Evolutionary conservation across 2,329 filamentous ascomycete genomes (phyloP), one percentile per base, ranked within the genome.

Genomic region (Leptographium flavum): DNA sequence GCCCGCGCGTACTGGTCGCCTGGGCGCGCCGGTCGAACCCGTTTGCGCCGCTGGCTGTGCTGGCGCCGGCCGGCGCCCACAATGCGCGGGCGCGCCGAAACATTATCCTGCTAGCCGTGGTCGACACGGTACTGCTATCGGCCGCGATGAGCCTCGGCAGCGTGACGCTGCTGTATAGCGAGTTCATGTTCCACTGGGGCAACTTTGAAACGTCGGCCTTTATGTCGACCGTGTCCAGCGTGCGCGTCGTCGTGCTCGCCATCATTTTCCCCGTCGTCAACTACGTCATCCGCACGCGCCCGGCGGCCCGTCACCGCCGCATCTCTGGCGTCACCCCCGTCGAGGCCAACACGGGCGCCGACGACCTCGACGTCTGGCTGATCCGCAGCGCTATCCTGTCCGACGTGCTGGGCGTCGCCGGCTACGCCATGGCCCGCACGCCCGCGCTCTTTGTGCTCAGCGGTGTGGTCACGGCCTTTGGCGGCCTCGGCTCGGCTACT

Each of bases 401-500:
- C 13, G 90, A 96, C 54, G 67, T 84, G 10, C 40, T 83, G 3
- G 90, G 90, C 0, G 82, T 81, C 45, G 55, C 81, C 0, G 87
- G 87, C 3, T 96, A 88, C 57, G 68, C 81, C 0, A 61, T 87
- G 39, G 73, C 79, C 0, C 71, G 74, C 1, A 72, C 68, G 1
- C 73, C 77, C 3, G 62, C 67, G 0, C 52, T 84, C 1, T 92
- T 95, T 60, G 72, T 85, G 4, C 50, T 77, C 1, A 82, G 79
- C 17, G 90, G 86, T 40, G 68, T 85, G 38, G 55, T 88, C 17
- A 81, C 86, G 2, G 73, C 86, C 0, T 64, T 93, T 33, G 90
- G 90, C 22, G 88, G 88, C 1, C 79, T 96, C 39, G 88, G 83
- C 0, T 82, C 81, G 31, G 88, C 92, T 1, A 92, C 85, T 0